Evolutionary conservation across 768 basidiomycete species (phyloP), one percentile per base, ranked within the genome.

Genomic region (Termitomyces bulborhizus): DNA sequence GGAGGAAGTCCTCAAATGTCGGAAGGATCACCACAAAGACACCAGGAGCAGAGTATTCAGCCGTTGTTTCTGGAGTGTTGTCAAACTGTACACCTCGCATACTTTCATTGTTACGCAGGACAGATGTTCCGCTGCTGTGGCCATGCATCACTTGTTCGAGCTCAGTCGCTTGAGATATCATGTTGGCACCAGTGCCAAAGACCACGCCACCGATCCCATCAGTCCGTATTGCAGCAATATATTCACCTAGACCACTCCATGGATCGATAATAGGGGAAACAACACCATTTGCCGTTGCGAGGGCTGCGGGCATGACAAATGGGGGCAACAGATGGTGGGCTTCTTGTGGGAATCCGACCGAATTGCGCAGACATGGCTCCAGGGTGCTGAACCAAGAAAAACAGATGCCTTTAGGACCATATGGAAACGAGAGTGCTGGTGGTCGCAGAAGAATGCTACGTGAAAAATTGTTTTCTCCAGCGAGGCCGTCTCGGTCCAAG

Each of bases 281-380:
- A 50, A 58, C 39, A 16, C 56, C 42, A 24, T 59, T 52, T 16
- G 59, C 27, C 43, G 61, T 58, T 9, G 63, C 63, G 11, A 70
- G 56, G 15, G 75, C 52, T 26, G 64, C 56, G 9, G 78, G 78
- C 31, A 80, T 59, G 6, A 84, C 69, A 57, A 88, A 82, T 2
- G 87, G 87, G 15, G 88, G 88, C 3, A 81, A 62, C 2, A 89
- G 69, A 65, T 79, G 82, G 3, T 70, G 64, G 3, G 79, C 82
- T 26, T 74, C 65, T 31, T 71, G 72, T 21, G 69, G 63, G 7
- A 57, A 55, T 0, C 63, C 62, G 24, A 53, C 32, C 8, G 69
- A 66, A 5, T 71, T 64, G n/a, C 58, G 50, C 42, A 76, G 55
- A 46, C 67, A 74, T n/a, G 50, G 34, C 31, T 46, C 51, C n/a